Evolutionary conservation across 2,329 filamentous ascomycete species (phyloP), one percentile per base, ranked within the genome.

Genomic region (Colletotrichum theobromicola): DNA sequence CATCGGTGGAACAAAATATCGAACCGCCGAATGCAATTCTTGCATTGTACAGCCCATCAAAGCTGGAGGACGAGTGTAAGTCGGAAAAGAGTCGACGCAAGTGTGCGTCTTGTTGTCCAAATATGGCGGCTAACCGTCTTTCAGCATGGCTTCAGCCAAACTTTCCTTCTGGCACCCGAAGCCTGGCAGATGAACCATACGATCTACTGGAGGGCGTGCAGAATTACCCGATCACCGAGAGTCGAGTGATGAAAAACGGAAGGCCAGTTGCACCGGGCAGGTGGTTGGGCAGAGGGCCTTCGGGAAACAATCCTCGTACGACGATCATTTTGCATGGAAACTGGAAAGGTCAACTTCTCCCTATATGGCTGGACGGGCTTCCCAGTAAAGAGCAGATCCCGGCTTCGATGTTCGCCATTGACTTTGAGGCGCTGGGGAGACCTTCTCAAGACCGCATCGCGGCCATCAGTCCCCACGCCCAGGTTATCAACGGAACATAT

Each of bases 401-500:
- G 42, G 10, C 10, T 15, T n/a, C 24, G 10, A 13, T 10, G 34
- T 64, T 35, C 7, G 2, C 9, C 16, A 50, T 15, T 6, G 61
- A 30, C 61, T 64, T 21, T 18, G 61, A 32, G 10, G 26, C 34
- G 9, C 18, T 46, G 24, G 10, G 16, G 18, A 30, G n/a, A 12
- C 72, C 66, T 4, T 21, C 26, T 7, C 66, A 26, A 2, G 32
- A 55, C 4, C 32, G 30, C 3, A n/a, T 82, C 18, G 42, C 37
- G 4, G 72, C 79, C 18, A 70, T 79, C 28, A 81, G 81, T 61
- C 83, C 84, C 2, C 70, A 79, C 2, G 79, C 81, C 0, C 83
- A 84, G 16, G 79, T 84, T n/a, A 32, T 64, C 3, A 28, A 64
- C 2, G 82, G 82, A 4, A 78, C 58, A 1, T 85, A 85, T 69